These are phyloP conservation scores for Pseudozyma sp. DNA, from an alignment of 1,284 basidiomycete genomes.

Conservation along the genomic window DNA sequence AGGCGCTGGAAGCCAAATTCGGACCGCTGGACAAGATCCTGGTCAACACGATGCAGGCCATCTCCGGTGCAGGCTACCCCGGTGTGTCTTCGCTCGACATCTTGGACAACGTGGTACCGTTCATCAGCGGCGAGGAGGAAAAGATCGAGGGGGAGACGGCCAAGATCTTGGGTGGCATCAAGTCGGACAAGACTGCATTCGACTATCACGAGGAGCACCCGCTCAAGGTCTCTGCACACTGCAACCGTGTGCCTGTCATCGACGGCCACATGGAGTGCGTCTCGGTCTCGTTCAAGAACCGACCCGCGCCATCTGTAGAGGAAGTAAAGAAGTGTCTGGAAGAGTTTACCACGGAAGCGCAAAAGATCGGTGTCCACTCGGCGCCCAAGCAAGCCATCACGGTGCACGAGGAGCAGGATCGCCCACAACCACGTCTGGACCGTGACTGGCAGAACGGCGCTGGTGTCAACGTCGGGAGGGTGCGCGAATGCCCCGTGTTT, in stretches of 20 bases:
- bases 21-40: constrained; percentile 90
- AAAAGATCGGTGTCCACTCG: constrained; percentile 83
- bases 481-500: constrained; percentile 88
- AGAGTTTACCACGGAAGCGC: constrained; percentile 82
- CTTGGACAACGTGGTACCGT: constrained; percentile 94
- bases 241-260: constrained; percentile 91
- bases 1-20: constrained; percentile 89
- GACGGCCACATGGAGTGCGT: constrained; percentile 92
- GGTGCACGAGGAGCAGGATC: constrained; percentile 90
- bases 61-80: constrained; percentile 96
- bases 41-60: constrained; percentile 96
- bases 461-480: constrained; percentile 89
- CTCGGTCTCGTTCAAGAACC: constrained; percentile 82
- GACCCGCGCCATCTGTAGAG: constrained; percentile 86
- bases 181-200: constrained; percentile 72
- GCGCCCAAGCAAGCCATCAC: constrained; percentile 88
- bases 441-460: constrained; percentile 90
- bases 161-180: constrained; percentile 85
- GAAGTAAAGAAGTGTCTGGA: constrained; percentile 85
- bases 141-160: constrained; percentile 99
- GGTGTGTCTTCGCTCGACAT: constrained; percentile 92
- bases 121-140: constrained; percentile 86
- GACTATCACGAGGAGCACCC: constrained; percentile 86
- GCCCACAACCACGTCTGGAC: constrained; percentile 94
- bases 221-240: constrained; percentile 87